Base-by-base conservation (phyloP, 176 grass and related monocot species). In the Canna indica region DNA sequence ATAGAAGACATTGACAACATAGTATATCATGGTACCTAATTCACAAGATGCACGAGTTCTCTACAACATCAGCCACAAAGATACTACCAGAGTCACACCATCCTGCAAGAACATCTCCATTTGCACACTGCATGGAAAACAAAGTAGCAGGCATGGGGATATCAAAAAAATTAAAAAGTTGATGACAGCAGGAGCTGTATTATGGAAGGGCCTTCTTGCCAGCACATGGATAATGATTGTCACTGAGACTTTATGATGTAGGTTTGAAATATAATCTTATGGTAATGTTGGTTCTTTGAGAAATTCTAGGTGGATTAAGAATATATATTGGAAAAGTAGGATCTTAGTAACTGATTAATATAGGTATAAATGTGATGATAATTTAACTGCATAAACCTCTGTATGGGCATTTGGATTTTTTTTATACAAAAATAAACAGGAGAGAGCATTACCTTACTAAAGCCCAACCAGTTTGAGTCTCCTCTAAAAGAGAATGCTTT, bases 381-480 rank as follows among this genome's bases (percentile, higher is more conserved):
- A 4, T 50, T 50, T 16, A 20, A 15, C 47, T 50, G 47, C 47
- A 16, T 4, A 18, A 50, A 11, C 20, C 4, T 54, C 7, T 18
- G 20, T 54, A 5, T 54, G 22, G 5, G 6, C 20, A 30, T 63
- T 33, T 32, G 59, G 5, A 30, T 28, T 50, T 15, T 24, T 15
- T 26, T 60, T 22, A 47, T 47, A 34, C 20, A 36, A 24, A 58
- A 26, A 57, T 25, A 35, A 28, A 53, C 24, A 8, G 24, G 26
- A 35, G 54, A 59, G 29, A 35, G 27, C 25, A n/a, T 48, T 83
- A 96, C 92, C 92, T 91, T 89, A 44, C 85, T 85, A 79, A 96
- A 96, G 33, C 88, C 83, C 59, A 96, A 52, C 83, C 81, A 96
- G 60, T 91, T 96, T 42, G 92, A 91, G 76, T 96, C 88, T 56